phyloP scores from a whole-genome alignment of 1,284 basidiomycete species.

The Malassezia caprae region DNA sequence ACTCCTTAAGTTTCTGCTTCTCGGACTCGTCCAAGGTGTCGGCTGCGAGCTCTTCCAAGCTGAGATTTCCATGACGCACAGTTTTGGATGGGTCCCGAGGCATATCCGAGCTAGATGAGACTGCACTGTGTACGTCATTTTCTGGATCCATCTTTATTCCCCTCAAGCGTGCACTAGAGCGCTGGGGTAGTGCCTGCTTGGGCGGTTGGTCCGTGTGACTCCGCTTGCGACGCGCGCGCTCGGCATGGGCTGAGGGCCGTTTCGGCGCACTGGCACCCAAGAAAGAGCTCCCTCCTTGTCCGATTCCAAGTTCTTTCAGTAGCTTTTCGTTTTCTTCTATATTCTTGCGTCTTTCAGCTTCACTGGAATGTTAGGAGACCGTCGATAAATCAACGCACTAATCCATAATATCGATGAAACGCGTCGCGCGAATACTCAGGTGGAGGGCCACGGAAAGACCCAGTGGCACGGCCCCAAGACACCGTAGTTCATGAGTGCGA shows the following conservation, averaged over 20 bases:
- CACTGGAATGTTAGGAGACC: slow-evolving; percentile 15
- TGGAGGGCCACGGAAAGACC: neutral
- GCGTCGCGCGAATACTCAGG: neutral
- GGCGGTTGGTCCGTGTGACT: slow-evolving; percentile 16
- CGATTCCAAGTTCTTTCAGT: slow-evolving; percentile 36
- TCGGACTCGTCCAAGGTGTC: slow-evolving; percentile 15
- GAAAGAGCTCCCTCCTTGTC: slow-evolving; percentile 23
- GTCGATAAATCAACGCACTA: neutral
- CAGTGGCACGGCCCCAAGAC: no score
- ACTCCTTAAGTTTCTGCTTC: slow-evolving; percentile 3
- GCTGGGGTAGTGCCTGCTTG: slow-evolving; percentile 21
- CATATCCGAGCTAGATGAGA: neutral
- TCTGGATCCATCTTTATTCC: slow-evolving; percentile 12
- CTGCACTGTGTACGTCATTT: neutral
- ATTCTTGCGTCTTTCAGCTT: slow-evolving; percentile 38
- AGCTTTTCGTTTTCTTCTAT: slow-evolving; percentile 42
- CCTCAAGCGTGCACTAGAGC: slow-evolving; percentile 25
- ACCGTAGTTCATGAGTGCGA: no score
- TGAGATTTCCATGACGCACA: slow-evolving; percentile 18
- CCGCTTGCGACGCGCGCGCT: slow-evolving; percentile 12
- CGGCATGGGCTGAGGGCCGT: slow-evolving; percentile 1
- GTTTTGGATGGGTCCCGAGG: neutral
- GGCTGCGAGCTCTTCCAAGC: slow-evolving; percentile 12
- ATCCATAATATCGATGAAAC: neutral
- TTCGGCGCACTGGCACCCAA: slow-evolving; percentile 22